Conservation (phyloP, 179 eudicot genomes). For the Carnegiea gigantea region DNA sequence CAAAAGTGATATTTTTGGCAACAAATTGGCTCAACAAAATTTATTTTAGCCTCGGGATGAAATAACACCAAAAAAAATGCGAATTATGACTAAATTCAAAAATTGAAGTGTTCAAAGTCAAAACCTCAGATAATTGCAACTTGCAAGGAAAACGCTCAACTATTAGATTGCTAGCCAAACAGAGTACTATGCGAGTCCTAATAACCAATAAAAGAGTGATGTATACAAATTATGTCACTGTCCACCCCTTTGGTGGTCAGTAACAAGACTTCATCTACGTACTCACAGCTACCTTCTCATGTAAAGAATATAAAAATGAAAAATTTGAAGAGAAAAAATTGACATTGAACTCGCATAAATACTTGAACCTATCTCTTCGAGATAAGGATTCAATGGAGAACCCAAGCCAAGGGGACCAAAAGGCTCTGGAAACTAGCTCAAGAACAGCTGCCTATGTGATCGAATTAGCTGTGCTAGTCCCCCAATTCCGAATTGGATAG, state of each 20-base stretch:
- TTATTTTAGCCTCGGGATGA: no score
- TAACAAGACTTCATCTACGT: constrained; percentile 23
- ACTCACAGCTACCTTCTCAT: constrained; percentile 22
- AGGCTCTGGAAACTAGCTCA: constrained; percentile 10
- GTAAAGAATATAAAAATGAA: neutral
- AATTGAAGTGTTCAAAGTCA: neutral
- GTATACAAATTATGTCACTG: constrained; percentile 26
- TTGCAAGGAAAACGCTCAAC: neutral
- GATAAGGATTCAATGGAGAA: constrained; percentile 10
- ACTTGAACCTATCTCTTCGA: neutral
- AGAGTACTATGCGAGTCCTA: neutral
- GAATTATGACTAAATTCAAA: no score
- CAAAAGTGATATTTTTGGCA: no score
- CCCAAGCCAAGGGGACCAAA: neutral
- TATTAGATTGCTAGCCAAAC: neutral
- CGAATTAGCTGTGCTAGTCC: constrained; percentile 9
- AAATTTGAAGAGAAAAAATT: constrained; percentile 11
- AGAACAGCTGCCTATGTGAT: neutral
- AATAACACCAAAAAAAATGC: no score
- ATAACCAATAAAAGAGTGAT: neutral
- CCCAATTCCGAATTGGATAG: constrained; percentile 37
- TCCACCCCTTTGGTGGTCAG: constrained; percentile 28
- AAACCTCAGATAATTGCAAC: neutral
- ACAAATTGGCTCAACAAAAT: no score
- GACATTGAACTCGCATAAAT: constrained; percentile 27